A percentile compares a stretch with the other conserved stretches of the same genome.
These are phyloP conservation scores for Medicago ruthenica DNA, from an alignment of 306 rosid genomes.

Conservation along the genomic window DNA sequence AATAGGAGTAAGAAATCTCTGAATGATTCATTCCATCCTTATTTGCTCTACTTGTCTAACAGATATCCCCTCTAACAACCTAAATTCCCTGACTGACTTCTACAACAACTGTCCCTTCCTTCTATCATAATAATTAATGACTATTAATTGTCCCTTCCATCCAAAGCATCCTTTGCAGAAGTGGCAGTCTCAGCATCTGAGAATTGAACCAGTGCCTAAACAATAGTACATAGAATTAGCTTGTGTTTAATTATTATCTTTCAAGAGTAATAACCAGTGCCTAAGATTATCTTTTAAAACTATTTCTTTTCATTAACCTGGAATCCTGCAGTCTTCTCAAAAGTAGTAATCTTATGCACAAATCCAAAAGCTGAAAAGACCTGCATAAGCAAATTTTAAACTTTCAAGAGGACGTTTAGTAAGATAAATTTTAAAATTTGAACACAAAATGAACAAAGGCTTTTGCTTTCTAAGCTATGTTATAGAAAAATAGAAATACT, in stretches of 20 bases:
- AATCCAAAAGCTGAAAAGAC: conserved; percentile 99
- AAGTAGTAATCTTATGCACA: conserved; percentile 99
- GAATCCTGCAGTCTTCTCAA: conserved; percentile 99
- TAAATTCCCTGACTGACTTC: too few species aligned
- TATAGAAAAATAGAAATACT: conserved; percentile 12
- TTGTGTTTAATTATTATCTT: too few species aligned
- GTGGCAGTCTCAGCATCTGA: conserved; percentile 96
- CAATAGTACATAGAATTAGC: conserved; percentile 47
- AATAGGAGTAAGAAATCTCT: not conserved
- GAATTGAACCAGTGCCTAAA: conserved; percentile 94
- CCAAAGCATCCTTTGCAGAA: conserved; percentile 92
- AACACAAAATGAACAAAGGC: conserved; percentile 9
- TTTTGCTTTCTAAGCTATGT: conserved; percentile 15
- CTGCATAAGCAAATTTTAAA: conserved; percentile 54
- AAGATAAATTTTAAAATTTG: conserved; percentile 15
- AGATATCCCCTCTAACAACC: too few species aligned
- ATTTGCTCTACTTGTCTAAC: too few species aligned
- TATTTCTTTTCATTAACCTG: conserved; percentile 61
- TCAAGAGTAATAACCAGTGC: too few species aligned
- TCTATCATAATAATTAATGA: too few species aligned
- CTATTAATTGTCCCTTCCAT: conserved; percentile 62
- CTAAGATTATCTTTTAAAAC: too few species aligned
- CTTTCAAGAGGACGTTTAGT: conserved; percentile 35
- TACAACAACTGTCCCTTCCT: too few species aligned
- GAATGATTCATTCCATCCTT: not conserved